Evolutionary conservation across 352 stramenopile genomes (phyloP).

Genomic region (Globisporangium yorkense): DNA sequence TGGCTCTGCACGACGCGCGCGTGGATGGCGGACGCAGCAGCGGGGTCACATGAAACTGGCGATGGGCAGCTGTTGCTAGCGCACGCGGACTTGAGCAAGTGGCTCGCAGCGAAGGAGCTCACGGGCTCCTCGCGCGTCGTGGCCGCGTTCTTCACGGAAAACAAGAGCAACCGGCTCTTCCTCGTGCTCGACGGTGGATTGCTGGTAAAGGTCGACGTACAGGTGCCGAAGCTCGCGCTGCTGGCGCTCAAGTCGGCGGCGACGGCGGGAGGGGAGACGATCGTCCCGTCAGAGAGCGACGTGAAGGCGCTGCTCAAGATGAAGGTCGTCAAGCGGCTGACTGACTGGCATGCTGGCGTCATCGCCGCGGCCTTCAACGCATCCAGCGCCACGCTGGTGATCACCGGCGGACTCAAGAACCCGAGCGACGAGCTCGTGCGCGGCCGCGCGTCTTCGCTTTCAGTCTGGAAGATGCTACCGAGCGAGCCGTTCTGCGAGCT

Average conservation of each 20-base stretch:
- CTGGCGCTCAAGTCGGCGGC: conserved; percentile 17
- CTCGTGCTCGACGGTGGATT: conserved; percentile 31
- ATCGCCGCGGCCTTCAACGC: conserved; percentile 38
- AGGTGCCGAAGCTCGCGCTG: conserved; percentile 38
- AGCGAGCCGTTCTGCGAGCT: conserved; percentile 42
- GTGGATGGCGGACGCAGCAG: conserved; percentile 24
- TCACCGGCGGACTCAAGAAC: conserved; percentile 48
- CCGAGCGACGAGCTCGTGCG: conserved; percentile 44
- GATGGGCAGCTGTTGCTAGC: conserved; percentile 19
- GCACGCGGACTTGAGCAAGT: conserved; percentile 20
- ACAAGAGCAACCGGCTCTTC: conserved; percentile 31
- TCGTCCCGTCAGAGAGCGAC: conserved; percentile 1
- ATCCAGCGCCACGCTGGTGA: conserved; percentile 31
- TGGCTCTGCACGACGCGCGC: conserved; percentile 39
- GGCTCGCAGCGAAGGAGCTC: conserved; percentile 29
- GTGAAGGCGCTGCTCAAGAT: conserved; percentile 27
- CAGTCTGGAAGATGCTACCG: conserved; percentile 46
- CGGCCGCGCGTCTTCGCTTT: conserved; percentile 51
- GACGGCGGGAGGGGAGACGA: neutral
- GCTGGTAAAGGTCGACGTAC: conserved; percentile 44
- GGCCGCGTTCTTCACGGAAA: conserved; percentile 32
- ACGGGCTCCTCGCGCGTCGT: conserved; percentile 18
- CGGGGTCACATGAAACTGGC: no score
- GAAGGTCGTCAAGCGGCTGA: conserved; percentile 32
- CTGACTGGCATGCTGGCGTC: conserved; percentile 56